A percentile compares a stretch with the other conserved stretches of the same genome.
Conservation (phyloP, 768 basidiomycete genomes). For the Galerina marginata region DNA sequence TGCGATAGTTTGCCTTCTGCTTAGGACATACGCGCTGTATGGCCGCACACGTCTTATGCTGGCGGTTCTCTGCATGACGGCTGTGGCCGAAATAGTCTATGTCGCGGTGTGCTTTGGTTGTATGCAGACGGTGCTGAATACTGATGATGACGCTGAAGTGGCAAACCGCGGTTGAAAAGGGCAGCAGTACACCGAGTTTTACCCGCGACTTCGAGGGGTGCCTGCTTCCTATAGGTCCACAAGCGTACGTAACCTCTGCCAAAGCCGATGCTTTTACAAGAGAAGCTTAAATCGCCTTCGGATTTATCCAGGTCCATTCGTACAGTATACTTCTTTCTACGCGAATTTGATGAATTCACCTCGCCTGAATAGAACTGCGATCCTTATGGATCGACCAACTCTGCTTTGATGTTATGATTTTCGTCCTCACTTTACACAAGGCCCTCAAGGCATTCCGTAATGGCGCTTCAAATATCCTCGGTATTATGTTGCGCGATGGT, state of each 20-base stretch:
- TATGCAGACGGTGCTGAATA: too few species aligned
- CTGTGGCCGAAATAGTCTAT: not conserved
- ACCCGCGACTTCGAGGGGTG: too few species aligned
- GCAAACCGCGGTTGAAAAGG: too few species aligned
- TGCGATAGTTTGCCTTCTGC: not conserved
- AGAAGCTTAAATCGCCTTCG: too few species aligned
- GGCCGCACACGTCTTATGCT: not conserved
- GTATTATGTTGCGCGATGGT: constrained; percentile 12
- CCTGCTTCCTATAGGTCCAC: too few species aligned
- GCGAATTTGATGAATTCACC: not conserved
- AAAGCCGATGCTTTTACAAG: not conserved
- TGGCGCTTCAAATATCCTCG: not conserved
- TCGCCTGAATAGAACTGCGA: not conserved
- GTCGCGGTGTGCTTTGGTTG: not conserved
- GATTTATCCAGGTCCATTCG: too few species aligned
- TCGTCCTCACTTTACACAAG: constrained; percentile 5
- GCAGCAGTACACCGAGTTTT: too few species aligned
- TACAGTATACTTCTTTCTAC: not conserved
- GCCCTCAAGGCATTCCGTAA: not conserved
- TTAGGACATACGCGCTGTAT: not conserved
- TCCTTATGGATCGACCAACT: not conserved
- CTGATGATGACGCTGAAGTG: not conserved
- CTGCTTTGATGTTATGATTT: constrained; percentile 2
- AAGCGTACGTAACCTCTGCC: too few species aligned
- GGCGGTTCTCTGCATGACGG: not conserved